Base-by-base conservation (phyloP, 2,329 filamentous ascomycete species). In the Teratosphaeria pseudoeucalypti region DNA sequence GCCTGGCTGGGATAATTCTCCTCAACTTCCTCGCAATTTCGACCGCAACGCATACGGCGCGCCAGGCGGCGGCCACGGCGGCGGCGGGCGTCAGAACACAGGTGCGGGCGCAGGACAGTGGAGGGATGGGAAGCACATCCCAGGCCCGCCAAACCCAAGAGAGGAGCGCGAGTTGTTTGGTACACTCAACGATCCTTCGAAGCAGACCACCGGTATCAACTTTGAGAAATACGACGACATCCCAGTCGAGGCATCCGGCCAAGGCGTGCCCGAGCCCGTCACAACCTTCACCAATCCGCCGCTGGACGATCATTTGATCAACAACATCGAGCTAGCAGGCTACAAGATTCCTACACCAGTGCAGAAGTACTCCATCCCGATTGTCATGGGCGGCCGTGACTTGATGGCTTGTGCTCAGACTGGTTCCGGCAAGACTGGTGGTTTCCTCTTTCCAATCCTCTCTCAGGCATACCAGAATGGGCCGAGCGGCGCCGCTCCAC, bases 151-250 rank as follows among this genome's bases (percentile, higher is more conserved):
- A 68, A 97, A 97, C 80, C 83, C 87, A 65, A 91, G 92, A 68
- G 67, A 95, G 54, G 94, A 99, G 83, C 92, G 92, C 69, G 94
- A 99, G 73, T 88, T 99, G 57, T 99, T 96, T 75, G 94, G 94
- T 71, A 81, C 88, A 56, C 80, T 87, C 68, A 92, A 97, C 75
- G 94, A 97, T 72, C 90, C 92, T 64, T 85, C 88, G 67, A 97
- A 96, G 83, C 89, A 96, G 76, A 89, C 95, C 72, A 96, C 91
- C 37, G 94, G 94, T 77, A 97, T 99, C 88, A 99, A 99, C 84
- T 99, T 99, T 75, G 88, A 96, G 81, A 99, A 99, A 82, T 99
- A 99, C 78, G 94, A 99, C 73, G 94, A 99, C 76, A 99, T 99
- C 67, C 94, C 94, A 58, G 94, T 99, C 65, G 94, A 97, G 79